Percentiles rank a stretch among this genome's conserved stretches.
phyloP scores from a whole-genome alignment of 257 asterid species.

The Lycium ferocissimum region DNA sequence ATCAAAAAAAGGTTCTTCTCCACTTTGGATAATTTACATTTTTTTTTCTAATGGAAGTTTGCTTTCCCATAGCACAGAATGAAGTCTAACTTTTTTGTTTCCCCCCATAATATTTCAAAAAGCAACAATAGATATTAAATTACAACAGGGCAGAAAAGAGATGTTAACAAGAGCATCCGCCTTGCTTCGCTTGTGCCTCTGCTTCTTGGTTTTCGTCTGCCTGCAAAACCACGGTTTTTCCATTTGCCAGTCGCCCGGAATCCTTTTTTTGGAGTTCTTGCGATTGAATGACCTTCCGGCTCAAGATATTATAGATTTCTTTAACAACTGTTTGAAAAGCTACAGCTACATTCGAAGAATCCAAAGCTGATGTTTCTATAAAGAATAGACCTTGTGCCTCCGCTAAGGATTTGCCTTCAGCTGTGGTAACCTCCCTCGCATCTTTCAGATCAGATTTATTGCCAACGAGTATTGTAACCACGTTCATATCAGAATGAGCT shows the following conservation, averaged over 20 bases:
- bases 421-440: conserved; percentile 87
- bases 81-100: conserved; percentile 24
- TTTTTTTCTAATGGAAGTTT: conserved; percentile 6
- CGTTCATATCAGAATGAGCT: conserved; percentile 98
- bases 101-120: conserved; percentile 18
- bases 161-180: conserved; percentile 43
- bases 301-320: conserved; percentile 81
- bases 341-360: conserved; percentile 74
- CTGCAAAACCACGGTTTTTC: conserved; percentile 75
- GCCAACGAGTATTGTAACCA: conserved; percentile 91
- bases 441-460: conserved; percentile 91
- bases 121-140: conserved; percentile 23
- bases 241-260: conserved; percentile 55
- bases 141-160: conserved; percentile 26
- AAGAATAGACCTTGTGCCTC: conserved; percentile 86
- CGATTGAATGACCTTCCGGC: conserved; percentile 93
- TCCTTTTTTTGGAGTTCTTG: conserved; percentile 81
- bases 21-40: conserved; percentile 13
- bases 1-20: not conserved
- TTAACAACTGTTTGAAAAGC: conserved; percentile 87
- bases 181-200: conserved; percentile 52
- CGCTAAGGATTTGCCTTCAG: conserved; percentile 85
- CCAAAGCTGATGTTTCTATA: conserved; percentile 94
- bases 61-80: conserved; percentile 41
- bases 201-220: conserved; percentile 59